A percentile compares a stretch with the other conserved stretches of the same genome.
These are phyloP conservation scores for Yarrowia osloensis DNA, from an alignment of 805 yeast species.

Conservation along the genomic window DNA sequence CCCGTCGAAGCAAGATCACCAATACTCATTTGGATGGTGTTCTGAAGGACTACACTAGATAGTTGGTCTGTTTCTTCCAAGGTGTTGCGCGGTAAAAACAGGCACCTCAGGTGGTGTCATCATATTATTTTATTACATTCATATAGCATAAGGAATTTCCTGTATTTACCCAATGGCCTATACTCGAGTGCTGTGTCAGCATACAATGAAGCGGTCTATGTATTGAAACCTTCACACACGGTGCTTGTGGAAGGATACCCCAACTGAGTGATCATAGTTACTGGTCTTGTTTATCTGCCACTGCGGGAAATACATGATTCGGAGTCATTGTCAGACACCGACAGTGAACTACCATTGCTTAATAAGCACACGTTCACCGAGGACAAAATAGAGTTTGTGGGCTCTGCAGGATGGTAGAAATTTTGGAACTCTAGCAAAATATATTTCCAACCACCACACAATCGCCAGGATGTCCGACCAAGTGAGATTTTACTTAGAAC, in stretches of 20 bases:
- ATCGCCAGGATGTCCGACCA: conserved; percentile 51
- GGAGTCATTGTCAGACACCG: too few species aligned
- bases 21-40: conserved; percentile 97
- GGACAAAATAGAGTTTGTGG: neutral
- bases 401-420: conserved; percentile 14
- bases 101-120: neutral
- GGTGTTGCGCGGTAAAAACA: neutral
- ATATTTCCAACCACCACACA: conserved; percentile 22
- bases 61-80: neutral
- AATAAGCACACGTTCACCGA: neutral
- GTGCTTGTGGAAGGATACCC: too few species aligned
- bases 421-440: conserved; percentile 24
- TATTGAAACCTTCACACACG: too few species aligned
- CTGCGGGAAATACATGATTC: too few species aligned
- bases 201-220: too few species aligned
- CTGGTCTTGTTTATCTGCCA: too few species aligned
- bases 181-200: too few species aligned
- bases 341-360: too few species aligned
- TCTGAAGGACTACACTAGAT: conserved; percentile 69
- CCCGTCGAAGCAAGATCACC: conserved; percentile 90
- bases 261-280: too few species aligned
- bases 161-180: neutral
- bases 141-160: conserved; percentile 6
- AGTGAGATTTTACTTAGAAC: conserved; percentile 59
- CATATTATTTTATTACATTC: conserved; percentile 15